phyloP scores from a whole-genome alignment of 192 early-diverging fungal genomes.

The Neocallimastix lanati region DNA sequence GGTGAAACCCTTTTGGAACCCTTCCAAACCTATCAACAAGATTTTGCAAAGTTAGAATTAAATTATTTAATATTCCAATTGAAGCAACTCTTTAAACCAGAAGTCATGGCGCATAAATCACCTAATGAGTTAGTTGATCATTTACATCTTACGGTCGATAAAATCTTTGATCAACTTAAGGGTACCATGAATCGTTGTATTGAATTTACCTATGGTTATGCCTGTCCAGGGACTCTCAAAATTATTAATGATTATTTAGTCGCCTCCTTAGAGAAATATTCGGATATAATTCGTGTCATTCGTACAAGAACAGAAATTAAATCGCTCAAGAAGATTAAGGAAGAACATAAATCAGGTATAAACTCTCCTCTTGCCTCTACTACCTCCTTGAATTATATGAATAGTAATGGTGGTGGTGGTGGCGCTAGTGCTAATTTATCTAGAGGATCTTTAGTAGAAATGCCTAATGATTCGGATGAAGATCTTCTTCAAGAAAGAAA shows the following conservation, averaged over 20 bases:
- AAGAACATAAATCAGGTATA: neutral
- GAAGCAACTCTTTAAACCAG: conserved; percentile 7
- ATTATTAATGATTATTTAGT: conserved; percentile 30
- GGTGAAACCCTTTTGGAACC: conserved; percentile 39
- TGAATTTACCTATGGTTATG: conserved; percentile 44
- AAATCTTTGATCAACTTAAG: conserved; percentile 17
- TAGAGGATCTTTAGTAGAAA: neutral
- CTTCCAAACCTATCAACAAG: conserved; percentile 38
- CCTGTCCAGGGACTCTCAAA: conserved; percentile 23
- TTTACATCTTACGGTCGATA: conserved; percentile 16
- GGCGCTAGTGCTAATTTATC: neutral
- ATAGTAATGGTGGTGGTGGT: no score
- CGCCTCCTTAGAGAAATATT: conserved; percentile 17
- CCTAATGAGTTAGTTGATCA: conserved; percentile 23
- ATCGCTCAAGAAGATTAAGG: conserved; percentile 16
- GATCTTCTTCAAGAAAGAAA: conserved; percentile 14
- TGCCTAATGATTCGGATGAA: neutral
- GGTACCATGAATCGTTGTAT: conserved; percentile 25
- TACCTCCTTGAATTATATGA: no score
- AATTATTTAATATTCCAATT: conserved; percentile 15
- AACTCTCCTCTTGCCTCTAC: neutral
- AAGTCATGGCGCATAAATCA: conserved; percentile 8
- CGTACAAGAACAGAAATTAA: conserved; percentile 10
- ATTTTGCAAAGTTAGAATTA: conserved; percentile 33
- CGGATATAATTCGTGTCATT: conserved; percentile 3